Percentiles rank a stretch among this genome's conserved stretches.
Conservation (phyloP, 495 filamentous ascomycete genomes). For the Neurospora sp. region DNA sequence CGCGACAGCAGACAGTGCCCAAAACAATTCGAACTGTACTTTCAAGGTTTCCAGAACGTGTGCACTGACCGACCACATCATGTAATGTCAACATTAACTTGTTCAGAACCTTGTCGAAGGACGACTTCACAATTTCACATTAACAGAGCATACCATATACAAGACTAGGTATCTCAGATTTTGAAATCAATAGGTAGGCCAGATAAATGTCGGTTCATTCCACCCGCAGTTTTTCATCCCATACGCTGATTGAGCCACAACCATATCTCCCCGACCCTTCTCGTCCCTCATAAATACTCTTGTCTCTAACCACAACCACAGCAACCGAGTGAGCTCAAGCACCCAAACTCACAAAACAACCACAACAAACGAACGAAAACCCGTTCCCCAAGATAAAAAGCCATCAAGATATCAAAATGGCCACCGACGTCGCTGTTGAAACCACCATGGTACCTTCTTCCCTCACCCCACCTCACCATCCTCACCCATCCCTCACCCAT, state of each 20-base stretch:
- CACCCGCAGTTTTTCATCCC: not conserved
- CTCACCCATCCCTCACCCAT: not conserved
- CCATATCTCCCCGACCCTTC: not conserved
- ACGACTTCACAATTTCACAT: not conserved
- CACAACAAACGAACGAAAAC: not conserved
- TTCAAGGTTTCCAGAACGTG: not conserved
- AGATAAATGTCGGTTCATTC: not conserved
- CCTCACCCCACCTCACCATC: not conserved
- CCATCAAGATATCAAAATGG: conserved; percentile 36
- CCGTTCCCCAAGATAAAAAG: not conserved
- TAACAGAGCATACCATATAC: not conserved
- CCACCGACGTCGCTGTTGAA: conserved; percentile 65
- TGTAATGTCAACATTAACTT: not conserved
- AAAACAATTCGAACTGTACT: not conserved
- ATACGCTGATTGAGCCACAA: not conserved
- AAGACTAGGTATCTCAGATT: not conserved
- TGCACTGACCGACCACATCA: not conserved
- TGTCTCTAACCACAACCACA: not conserved
- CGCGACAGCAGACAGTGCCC: not conserved
- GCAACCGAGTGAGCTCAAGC: not conserved
- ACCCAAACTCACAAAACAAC: not conserved
- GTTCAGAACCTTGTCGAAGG: not conserved
- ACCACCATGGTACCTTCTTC: conserved; percentile 48
- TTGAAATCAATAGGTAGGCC: not conserved
- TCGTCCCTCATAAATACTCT: not conserved